Conservation (phyloP, 2,329 filamentous ascomycete genomes). For the Trichophyton mentagrophytes region DNA sequence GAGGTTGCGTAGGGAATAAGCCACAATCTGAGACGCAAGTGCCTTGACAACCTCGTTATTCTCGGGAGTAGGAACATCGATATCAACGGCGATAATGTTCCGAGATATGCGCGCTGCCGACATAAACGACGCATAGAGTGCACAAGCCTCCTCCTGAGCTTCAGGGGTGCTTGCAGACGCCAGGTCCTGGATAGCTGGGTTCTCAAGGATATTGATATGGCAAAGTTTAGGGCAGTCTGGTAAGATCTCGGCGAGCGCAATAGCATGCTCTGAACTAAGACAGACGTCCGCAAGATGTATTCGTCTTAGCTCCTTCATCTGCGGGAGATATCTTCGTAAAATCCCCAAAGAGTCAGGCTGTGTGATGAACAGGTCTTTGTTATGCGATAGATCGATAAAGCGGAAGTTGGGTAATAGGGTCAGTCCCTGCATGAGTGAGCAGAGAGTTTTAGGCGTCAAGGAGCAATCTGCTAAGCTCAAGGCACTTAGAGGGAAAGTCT, state of each 20-base stretch:
- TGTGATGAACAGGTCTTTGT: constrained; percentile 62
- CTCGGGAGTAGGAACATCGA: constrained; percentile 69
- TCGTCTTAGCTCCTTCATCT: constrained; percentile 63
- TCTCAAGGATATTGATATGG: constrained; percentile 78
- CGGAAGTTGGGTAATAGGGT: constrained; percentile 58
- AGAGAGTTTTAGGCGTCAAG: constrained; percentile 58
- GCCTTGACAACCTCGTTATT: constrained; percentile 87
- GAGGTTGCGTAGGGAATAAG: constrained; percentile 85
- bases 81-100: constrained; percentile 77
- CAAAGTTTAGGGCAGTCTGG: constrained; percentile 71
- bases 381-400: constrained; percentile 88
- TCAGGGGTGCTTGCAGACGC: constrained; percentile 68
- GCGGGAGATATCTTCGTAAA: constrained; percentile 72
- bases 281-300: constrained; percentile 77
- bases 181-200: constrained; percentile 48
- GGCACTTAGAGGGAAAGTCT: constrained; percentile 53
- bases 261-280: constrained; percentile 75
- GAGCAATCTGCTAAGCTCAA: constrained; percentile 79
- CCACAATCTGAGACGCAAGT: constrained; percentile 84
- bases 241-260: constrained; percentile 77
- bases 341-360: constrained; percentile 61
- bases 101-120: constrained; percentile 73
- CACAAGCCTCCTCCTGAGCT: constrained; percentile 82
- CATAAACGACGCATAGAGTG: constrained; percentile 81
- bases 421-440: constrained; percentile 61